Conservation (phyloP, 2,329 filamentous ascomycete genomes). For the Stagonosporopsis vannaccii region DNA sequence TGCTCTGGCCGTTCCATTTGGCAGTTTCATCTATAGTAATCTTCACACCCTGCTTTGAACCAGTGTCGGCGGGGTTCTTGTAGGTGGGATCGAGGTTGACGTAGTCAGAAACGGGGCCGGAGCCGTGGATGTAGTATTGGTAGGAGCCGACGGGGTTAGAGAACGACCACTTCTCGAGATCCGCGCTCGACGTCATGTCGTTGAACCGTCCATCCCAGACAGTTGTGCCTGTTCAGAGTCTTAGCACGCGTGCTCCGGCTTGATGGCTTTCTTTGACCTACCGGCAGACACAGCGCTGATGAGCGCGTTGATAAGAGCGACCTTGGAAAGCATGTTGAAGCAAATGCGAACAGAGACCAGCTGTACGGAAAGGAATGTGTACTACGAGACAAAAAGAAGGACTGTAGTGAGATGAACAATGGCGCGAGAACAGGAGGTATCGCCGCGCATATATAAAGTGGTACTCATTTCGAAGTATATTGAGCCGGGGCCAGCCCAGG, state of each 20-base stretch:
- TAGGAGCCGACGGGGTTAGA: constrained; percentile 72
- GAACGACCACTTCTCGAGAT: constrained; percentile 70
- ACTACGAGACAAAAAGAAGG: constrained; percentile 30
- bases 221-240: constrained; percentile 50
- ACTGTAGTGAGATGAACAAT: constrained; percentile 25
- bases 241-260: not conserved
- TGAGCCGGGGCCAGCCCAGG: constrained; percentile 17
- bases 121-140: constrained; percentile 80
- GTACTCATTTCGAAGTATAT: constrained; percentile 13
- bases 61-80: constrained; percentile 71
- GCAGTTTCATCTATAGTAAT: constrained; percentile 71
- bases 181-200: constrained; percentile 61
- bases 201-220: constrained; percentile 74
- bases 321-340: constrained; percentile 42
- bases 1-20: constrained; percentile 74
- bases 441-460: constrained; percentile 17
- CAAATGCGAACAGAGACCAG: constrained; percentile 32
- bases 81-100: constrained; percentile 70
- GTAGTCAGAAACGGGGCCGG: constrained; percentile 63
- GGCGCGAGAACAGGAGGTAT: not conserved
- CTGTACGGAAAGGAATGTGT: constrained; percentile 25
- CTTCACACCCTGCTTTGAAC: constrained; percentile 69
- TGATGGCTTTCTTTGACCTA: constrained; percentile 3
- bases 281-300: constrained; percentile 44
- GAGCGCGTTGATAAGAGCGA: constrained; percentile 41